phyloP scores from a whole-genome alignment of 768 basidiomycete genomes.

The Suillus subluteus region DNA sequence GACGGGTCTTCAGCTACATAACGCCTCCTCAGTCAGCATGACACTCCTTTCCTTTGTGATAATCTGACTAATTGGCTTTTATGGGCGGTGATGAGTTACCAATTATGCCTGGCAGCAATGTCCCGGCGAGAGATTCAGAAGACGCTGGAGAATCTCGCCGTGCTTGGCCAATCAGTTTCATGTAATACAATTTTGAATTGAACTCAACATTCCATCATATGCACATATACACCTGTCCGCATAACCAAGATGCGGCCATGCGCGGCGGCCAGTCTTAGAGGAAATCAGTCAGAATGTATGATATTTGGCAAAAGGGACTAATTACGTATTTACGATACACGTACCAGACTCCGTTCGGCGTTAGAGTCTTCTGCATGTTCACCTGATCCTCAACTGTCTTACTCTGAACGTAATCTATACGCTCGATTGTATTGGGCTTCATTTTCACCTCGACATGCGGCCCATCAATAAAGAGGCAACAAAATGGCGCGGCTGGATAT shows the following conservation, averaged over 20 bases:
- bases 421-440: background rate
- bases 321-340: background rate
- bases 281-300: background rate
- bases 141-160: no score
- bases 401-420: background rate
- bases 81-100: background rate
- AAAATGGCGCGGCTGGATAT: constrained; percentile 40
- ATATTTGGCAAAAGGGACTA: background rate
- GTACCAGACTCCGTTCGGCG: background rate
- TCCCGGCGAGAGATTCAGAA: no score
- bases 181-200: background rate
- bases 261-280: background rate
- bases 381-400: background rate
- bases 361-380: background rate
- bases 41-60: background rate
- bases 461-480: constrained; percentile 8
- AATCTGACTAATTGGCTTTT: constrained; percentile 1
- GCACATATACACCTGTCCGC: background rate
- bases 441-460: constrained; percentile 20
- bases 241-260: background rate
- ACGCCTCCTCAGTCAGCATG: background rate
- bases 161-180: background rate
- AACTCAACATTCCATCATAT: background rate
- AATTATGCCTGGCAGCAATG: no score
- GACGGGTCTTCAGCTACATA: background rate